A percentile compares a stretch with the other conserved stretches of the same genome.
Evolutionary conservation across 495 filamentous ascomycete genomes (phyloP).

Genomic region (Collariella sp.): DNA sequence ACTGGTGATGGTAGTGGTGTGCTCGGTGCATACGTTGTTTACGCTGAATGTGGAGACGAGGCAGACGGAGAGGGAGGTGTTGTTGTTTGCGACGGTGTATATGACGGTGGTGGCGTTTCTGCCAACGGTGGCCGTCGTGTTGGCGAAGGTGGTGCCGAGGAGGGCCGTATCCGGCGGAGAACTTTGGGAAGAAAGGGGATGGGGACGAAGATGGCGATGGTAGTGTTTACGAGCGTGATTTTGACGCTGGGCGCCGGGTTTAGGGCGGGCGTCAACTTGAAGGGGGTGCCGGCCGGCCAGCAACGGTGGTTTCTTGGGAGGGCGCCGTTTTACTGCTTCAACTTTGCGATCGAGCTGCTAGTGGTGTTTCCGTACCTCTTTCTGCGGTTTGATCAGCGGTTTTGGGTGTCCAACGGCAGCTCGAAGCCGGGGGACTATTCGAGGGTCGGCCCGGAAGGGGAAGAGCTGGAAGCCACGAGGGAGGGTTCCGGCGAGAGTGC

Average conservation of each 20-base stretch:
- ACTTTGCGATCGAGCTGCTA: constrained; percentile 62
- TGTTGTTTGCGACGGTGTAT: constrained; percentile 59
- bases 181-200: constrained; percentile 59
- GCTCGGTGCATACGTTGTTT: constrained; percentile 54
- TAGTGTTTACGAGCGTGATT: constrained; percentile 46
- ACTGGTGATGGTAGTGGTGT: constrained; percentile 61
- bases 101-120: constrained; percentile 63
- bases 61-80: constrained; percentile 50
- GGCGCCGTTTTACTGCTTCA: constrained; percentile 71
- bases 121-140: constrained; percentile 52
- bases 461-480: no score
- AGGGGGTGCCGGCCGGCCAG: constrained; percentile 41
- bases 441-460: neutral
- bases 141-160: constrained; percentile 42
- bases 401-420: constrained; percentile 54
- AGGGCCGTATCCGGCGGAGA: constrained; percentile 35
- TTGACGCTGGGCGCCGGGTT: constrained; percentile 65
- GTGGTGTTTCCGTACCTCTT: constrained; percentile 58
- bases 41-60: constrained; percentile 46
- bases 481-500: neutral
- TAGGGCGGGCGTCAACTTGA: constrained; percentile 51
- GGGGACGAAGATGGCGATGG: constrained; percentile 54
- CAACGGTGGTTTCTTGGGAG: constrained; percentile 62
- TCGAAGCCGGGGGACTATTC: constrained; percentile 36
- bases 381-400: constrained; percentile 61